Conservation (phyloP, 176 grass and related monocot genomes). For the Echinochloa phyllopogon region DNA sequence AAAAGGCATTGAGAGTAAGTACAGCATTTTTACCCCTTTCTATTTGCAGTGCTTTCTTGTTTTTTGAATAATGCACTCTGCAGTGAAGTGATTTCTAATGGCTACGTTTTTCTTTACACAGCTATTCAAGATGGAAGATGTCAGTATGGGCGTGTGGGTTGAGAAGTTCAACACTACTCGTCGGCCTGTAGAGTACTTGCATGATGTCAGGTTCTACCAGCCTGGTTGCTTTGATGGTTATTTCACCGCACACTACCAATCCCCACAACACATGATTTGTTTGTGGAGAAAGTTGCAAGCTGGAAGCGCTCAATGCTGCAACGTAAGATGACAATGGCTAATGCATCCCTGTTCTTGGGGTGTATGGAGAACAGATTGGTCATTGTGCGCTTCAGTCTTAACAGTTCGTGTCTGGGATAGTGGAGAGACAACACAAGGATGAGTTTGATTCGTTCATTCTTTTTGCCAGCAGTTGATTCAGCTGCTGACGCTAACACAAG, state of each 20-base stretch:
- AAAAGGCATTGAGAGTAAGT: conserved; percentile 55
- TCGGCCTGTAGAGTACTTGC: conserved; percentile 49
- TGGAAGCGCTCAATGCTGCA: conserved; percentile 66
- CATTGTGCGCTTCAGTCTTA: neutral
- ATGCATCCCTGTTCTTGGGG: neutral
- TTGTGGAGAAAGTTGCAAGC: conserved; percentile 66
- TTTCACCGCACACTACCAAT: conserved; percentile 74
- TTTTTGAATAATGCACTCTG: neutral
- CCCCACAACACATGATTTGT: conserved; percentile 75
- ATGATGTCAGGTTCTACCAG: conserved; percentile 69
- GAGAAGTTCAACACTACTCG: conserved; percentile 52
- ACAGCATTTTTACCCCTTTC: neutral
- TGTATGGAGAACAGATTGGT: neutral
- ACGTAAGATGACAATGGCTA: conserved; percentile 35
- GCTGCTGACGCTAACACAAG: conserved; percentile 37
- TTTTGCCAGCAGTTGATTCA: conserved; percentile 30
- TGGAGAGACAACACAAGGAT: neutral
- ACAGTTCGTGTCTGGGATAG: neutral
- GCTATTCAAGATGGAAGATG: conserved; percentile 59
- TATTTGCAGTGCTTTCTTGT: neutral
- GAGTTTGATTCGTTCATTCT: conserved; percentile 38
- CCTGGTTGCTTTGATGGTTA: conserved; percentile 67
- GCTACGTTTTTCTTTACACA: neutral
- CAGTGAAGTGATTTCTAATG: neutral
- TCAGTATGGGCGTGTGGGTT: conserved; percentile 84